Percentiles rank a stretch among this genome's conserved stretches.
These are phyloP conservation scores for Volvox carteri DNA, from an alignment of 163 green algal species.

Conservation along the genomic window DNA sequence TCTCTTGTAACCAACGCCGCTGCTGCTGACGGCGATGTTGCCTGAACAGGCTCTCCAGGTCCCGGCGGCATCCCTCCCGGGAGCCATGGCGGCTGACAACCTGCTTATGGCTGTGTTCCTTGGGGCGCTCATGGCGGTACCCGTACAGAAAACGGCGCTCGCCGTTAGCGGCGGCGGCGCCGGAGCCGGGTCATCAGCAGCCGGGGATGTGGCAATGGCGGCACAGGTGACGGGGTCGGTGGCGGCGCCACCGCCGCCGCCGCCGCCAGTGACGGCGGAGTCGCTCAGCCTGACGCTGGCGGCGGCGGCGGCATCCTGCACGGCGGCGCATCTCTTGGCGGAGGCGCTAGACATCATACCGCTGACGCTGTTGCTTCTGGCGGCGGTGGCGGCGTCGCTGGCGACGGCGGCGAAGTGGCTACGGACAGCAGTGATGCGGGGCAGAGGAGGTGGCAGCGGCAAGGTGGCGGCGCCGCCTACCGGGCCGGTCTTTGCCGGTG, in stretches of 20 bases:
- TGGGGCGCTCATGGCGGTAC: conserved; percentile 56
- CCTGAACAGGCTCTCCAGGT: conserved; percentile 58
- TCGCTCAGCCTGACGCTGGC: conserved; percentile 54
- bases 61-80: conserved; percentile 43
- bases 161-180: not conserved
- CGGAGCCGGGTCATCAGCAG: not conserved
- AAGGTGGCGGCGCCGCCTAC: not conserved
- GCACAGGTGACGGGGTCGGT: not conserved
- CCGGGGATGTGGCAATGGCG: not conserved
- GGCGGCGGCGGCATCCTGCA: conserved; percentile 16
- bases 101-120: conserved; percentile 68
- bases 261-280: conserved; percentile 46
- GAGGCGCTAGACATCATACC: not conserved
- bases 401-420: conserved; percentile 20
- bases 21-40: too few relatives aligned
- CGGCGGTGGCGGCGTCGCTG: conserved; percentile 52
- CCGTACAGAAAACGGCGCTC: not conserved
- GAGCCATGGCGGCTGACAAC: conserved; percentile 70
- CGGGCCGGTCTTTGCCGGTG: not conserved
- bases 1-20: too few relatives aligned
- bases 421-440: not conserved
- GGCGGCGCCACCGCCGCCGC: not conserved
- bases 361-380: conserved; percentile 62
- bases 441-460: not conserved
- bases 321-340: conserved; percentile 31